Evolutionary conservation across 331 rosid genomes (phyloP), one percentile per base, ranked within the genome.

Genomic region (Spiraea crenata): DNA sequence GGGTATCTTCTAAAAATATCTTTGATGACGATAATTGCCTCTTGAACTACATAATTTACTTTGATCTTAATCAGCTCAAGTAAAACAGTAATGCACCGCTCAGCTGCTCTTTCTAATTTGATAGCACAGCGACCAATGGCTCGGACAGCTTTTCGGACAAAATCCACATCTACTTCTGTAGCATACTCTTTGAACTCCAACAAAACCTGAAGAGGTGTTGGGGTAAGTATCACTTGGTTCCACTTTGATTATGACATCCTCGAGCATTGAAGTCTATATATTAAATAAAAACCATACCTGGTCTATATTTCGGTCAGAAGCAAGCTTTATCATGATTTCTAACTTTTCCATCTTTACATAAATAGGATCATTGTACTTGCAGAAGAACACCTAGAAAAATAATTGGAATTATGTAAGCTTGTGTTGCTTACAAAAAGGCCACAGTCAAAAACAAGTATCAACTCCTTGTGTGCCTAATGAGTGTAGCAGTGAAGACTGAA

Each of bases 81-180:
- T 87, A 95, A 86, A 75, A 95, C 99, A 70, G 98, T 95, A 68
- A 95, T 91, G 88, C 99, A 95, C 76, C 99, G 84, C 83, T 95
- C 99, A 82, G 99, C 98, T 19, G 99, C 99, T 83, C 99, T 84
- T 83, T 95, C 99, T 80, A 95, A 81, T 83, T 95, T 95, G 82
- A 95, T 95, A 82, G 99, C 99, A 85, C 99, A 91, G 64, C 99
- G 95, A 72, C 99, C 99, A 86, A 95, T 95, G 72, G 99, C 99
- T 60, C 99, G 99, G 67, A 95, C 99, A 66, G 99, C 99, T 71
- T 91, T 95, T 76, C 99, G 83, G 66, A 95, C 99, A 85, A 95
- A 95, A 71, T 95, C 99, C 38, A 95, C 99, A 77, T 95, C 99
- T 31, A 95, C 99, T 88, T 95, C 99, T 13, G 99, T 95, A 60